Conservation (phyloP, 2,329 filamentous ascomycete genomes). For the Fusarium sulawesiense region DNA sequence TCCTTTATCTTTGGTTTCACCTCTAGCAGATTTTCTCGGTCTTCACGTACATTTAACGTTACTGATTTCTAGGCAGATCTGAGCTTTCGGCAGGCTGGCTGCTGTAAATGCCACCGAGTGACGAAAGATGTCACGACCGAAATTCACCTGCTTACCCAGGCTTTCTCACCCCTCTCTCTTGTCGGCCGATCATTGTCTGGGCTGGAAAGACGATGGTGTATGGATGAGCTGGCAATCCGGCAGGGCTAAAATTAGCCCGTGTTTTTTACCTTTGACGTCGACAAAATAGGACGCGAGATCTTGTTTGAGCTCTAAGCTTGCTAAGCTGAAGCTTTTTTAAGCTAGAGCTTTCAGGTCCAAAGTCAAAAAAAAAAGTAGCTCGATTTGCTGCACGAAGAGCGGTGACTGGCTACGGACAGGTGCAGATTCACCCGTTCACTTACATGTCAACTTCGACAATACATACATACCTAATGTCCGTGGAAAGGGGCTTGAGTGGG, state of each 20-base stretch:
- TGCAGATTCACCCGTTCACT: conserved; percentile 23
- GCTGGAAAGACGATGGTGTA: conserved; percentile 37
- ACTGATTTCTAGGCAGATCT: conserved; percentile 3
- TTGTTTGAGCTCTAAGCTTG: conserved; percentile 19
- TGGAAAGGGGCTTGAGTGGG: conserved; percentile 1
- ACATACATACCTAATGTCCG: conserved; percentile 10
- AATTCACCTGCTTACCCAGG: conserved; percentile 26
- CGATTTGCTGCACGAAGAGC: conserved; percentile 27
- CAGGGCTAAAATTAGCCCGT: conserved; percentile 46
- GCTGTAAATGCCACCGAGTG: conserved; percentile 23
- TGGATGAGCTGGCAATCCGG: conserved; percentile 45
- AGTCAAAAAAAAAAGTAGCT: conserved; percentile 17
- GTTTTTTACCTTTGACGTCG: conserved; percentile 29
- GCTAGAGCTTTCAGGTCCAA: conserved; percentile 18
- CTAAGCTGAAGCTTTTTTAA: conserved; percentile 18
- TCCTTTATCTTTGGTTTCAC: background rate
- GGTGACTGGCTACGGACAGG: conserved; percentile 18
- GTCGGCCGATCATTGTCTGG: conserved; percentile 43
- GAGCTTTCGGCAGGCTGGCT: background rate
- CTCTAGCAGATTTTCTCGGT: conserved; percentile 20
- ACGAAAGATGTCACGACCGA: conserved; percentile 33
- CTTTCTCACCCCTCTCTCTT: conserved; percentile 35
- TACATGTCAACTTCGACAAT: conserved; percentile 17
- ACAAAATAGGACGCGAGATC: conserved; percentile 28
- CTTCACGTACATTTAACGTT: background rate